Percentiles rank a stretch among this genome's conserved stretches.
Conservation (phyloP, 1,284 basidiomycete species). For the Ceratobasidium sp. region DNA sequence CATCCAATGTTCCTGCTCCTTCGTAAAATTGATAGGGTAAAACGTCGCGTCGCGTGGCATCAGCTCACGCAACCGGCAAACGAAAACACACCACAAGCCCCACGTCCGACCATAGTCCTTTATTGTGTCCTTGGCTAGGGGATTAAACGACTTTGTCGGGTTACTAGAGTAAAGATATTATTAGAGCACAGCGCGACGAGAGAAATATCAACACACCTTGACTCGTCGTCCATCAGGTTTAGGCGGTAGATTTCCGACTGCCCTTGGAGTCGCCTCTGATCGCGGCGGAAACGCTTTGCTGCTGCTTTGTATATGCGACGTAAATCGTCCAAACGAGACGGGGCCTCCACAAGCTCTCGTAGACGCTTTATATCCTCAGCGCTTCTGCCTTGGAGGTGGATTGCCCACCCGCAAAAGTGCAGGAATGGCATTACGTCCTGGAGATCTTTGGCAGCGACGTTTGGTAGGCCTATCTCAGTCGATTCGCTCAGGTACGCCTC, state of each 20-base stretch:
- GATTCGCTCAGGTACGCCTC: neutral
- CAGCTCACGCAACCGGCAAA: too few relatives aligned
- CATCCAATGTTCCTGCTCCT: too few relatives aligned
- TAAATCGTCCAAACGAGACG: too few relatives aligned
- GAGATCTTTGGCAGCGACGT: neutral
- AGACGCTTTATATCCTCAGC: neutral
- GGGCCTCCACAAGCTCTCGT: neutral
- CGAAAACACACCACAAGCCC: too few relatives aligned
- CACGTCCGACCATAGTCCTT: too few relatives aligned
- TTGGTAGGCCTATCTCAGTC: neutral
- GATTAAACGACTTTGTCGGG: too few relatives aligned
- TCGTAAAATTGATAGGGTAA: too few relatives aligned
- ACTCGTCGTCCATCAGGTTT: conserved; percentile 7
- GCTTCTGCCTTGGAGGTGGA: neutral
- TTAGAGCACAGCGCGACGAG: too few relatives aligned
- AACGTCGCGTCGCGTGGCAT: too few relatives aligned
- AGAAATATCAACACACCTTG: too few relatives aligned
- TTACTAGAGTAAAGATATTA: too few relatives aligned
- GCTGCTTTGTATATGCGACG: neutral
- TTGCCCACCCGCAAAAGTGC: neutral
- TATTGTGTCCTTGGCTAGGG: too few relatives aligned
- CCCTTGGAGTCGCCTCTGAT: neutral
- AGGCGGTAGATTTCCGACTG: neutral
- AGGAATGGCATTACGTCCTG: neutral
- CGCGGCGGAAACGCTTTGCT: neutral